Conservation (phyloP, 1,284 basidiomycete genomes). For the Cerioporus squamosus region DNA sequence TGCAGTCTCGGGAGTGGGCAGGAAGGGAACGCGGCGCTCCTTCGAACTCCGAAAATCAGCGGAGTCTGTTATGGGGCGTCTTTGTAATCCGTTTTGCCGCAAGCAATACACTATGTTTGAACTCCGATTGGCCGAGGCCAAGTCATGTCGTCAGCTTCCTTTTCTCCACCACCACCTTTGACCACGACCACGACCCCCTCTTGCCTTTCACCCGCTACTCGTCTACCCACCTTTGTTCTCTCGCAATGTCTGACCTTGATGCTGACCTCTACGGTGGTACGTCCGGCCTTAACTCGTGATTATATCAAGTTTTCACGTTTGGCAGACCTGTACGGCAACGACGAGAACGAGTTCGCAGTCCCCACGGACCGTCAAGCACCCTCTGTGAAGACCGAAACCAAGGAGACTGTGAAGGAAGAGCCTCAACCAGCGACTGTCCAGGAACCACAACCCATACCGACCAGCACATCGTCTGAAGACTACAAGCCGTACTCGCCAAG, state of each 20-base stretch:
- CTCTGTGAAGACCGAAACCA: conserved; percentile 27
- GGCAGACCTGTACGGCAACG: conserved; percentile 80
- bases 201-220: neutral
- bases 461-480: conserved; percentile 13
- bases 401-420: conserved; percentile 34
- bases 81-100: too few species aligned
- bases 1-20: too few species aligned
- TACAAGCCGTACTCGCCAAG: conserved; percentile 12
- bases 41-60: too few species aligned
- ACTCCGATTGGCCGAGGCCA: conserved; percentile 9
- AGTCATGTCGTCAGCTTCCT: neutral
- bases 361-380: conserved; percentile 41
- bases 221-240: conserved; percentile 25
- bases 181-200: conserved; percentile 14
- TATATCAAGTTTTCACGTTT: conserved; percentile 7
- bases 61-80: too few species aligned
- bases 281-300: too few species aligned
- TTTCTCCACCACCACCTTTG: conserved; percentile 6
- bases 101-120: neutral
- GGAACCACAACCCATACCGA: conserved; percentile 19
- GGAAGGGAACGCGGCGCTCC: too few species aligned
- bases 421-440: conserved; percentile 22
- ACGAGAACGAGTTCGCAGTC: conserved; percentile 65
- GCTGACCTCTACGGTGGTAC: conserved; percentile 83
- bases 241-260: conserved; percentile 75